Percentiles rank a stretch among this genome's conserved stretches.
Evolutionary conservation across 768 basidiomycete genomes (phyloP).

Genomic region (Russula earlei): DNA sequence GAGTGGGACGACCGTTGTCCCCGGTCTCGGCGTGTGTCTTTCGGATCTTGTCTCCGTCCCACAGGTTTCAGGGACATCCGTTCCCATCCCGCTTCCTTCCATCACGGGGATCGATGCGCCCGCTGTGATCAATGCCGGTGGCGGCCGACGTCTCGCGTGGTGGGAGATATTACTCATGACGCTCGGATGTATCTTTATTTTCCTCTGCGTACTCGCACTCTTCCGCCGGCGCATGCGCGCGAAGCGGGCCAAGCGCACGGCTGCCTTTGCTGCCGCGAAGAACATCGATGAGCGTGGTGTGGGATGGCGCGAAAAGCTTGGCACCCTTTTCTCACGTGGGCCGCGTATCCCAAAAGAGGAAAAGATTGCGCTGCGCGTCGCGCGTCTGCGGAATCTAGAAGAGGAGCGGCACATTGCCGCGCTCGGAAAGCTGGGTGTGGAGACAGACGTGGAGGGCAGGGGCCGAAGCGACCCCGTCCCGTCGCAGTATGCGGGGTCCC

Average conservation of each 20-base stretch:
- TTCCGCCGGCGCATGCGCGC: conserved; percentile 66
- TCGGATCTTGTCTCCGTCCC: conserved; percentile 59
- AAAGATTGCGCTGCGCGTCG: conserved; percentile 23
- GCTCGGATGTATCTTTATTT: conserved; percentile 72
- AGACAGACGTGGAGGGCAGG: too few species aligned
- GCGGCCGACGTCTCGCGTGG: conserved; percentile 45
- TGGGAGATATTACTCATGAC: conserved; percentile 83
- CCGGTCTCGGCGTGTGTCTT: conserved; percentile 71
- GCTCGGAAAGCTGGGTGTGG: conserved; percentile 22
- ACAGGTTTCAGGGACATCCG: conserved; percentile 33
- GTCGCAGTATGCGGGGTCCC: conserved; percentile 9
- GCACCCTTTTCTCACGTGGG: conserved; percentile 43
- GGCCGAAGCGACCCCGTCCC: neutral
- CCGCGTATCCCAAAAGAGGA: conserved; percentile 14
- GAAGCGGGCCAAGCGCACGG: conserved; percentile 57
- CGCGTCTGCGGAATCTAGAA: conserved; percentile 42
- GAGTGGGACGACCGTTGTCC: conserved; percentile 43
- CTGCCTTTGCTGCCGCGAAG: conserved; percentile 52
- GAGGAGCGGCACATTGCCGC: conserved; percentile 39
- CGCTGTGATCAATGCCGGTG: conserved; percentile 23
- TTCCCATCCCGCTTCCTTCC: conserved; percentile 39
- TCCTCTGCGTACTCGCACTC: conserved; percentile 52
- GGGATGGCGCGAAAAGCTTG: conserved; percentile 47
- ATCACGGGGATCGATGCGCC: conserved; percentile 53
- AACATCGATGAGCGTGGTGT: conserved; percentile 36